Evolutionary conservation across 192 early-diverging fungal species (phyloP).

Genomic region (Nowakowskiella sp.): DNA sequence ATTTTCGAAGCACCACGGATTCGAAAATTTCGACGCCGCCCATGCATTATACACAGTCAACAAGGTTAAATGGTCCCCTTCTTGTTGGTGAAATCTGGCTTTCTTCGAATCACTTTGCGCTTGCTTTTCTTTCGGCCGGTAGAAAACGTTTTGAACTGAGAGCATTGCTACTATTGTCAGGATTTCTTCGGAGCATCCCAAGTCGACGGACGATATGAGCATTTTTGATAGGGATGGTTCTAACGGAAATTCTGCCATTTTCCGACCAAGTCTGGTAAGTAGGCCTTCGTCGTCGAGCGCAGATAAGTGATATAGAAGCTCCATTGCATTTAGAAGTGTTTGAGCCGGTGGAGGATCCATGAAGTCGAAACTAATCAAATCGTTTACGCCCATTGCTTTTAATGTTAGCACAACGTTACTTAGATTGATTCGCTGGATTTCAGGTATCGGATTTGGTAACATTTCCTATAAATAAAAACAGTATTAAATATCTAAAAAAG

Average conservation of each 20-base stretch:
- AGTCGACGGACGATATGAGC: slow-evolving; percentile 82
- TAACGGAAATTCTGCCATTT: slow-evolving; percentile 97
- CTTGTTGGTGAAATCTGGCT: slow-evolving; percentile 96
- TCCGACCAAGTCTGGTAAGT: slow-evolving; percentile 85
- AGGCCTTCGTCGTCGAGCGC: slow-evolving; percentile 89
- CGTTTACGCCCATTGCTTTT: slow-evolving; percentile 95
- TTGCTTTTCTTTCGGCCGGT: slow-evolving; percentile 93
- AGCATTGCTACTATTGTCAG: slow-evolving; percentile 61
- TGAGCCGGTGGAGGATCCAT: slow-evolving; percentile 96
- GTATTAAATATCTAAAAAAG: too few species aligned
- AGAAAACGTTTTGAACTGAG: slow-evolving; percentile 81
- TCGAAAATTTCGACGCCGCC: slow-evolving; percentile 86
- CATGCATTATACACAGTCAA: slow-evolving; percentile 94
- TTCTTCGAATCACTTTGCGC: slow-evolving; percentile 90
- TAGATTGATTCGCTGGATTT: slow-evolving; percentile 94
- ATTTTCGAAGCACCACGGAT: slow-evolving; percentile 95
- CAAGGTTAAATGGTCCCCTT: slow-evolving; percentile 95
- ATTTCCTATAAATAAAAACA: slow-evolving; percentile 89
- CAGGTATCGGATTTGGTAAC: slow-evolving; percentile 88
- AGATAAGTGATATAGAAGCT: slow-evolving; percentile 84
- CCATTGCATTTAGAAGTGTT: slow-evolving; percentile 84
- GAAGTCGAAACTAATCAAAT: slow-evolving; percentile 95
- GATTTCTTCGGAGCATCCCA: slow-evolving; percentile 91
- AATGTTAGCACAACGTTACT: slow-evolving; percentile 81
- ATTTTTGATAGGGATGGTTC: slow-evolving; percentile 91